phyloP scores from a whole-genome alignment of 2,329 filamentous ascomycete genomes.

The Ambrosiella xylebori region DNA sequence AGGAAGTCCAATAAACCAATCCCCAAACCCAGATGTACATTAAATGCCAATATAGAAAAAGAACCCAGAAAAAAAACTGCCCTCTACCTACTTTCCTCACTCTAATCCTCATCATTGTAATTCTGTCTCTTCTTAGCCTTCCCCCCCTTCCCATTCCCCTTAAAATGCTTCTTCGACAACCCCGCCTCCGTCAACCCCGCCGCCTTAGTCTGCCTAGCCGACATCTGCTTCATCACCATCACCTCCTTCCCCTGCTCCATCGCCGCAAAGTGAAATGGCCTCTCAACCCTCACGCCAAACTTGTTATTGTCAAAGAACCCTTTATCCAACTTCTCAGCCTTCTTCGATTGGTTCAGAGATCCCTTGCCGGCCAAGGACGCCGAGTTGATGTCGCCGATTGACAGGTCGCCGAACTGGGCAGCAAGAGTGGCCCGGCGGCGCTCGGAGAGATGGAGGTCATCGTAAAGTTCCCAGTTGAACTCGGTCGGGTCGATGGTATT shows the following conservation, averaged over 20 bases:
- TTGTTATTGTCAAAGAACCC: conserved; percentile 59
- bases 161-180: conserved; percentile 83
- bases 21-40: conserved; percentile 1
- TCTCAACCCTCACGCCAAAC: conserved; percentile 47
- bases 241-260: conserved; percentile 51
- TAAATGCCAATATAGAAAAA: conserved; percentile 4
- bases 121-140: conserved; percentile 36
- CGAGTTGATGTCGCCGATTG: conserved; percentile 21
- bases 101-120: conserved; percentile 16
- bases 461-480: conserved; percentile 85
- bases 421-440: conserved; percentile 55
- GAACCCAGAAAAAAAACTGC: background rate
- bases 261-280: conserved; percentile 84
- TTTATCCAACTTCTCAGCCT: conserved; percentile 65
- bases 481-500: conserved; percentile 48
- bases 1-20: background rate
- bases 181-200: conserved; percentile 51
- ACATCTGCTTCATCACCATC: conserved; percentile 44
- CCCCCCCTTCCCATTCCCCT: conserved; percentile 47
- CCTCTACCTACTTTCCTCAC: background rate
- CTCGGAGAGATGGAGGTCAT: conserved; percentile 61
- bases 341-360: conserved; percentile 44
- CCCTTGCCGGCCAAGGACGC: conserved; percentile 15
- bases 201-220: conserved; percentile 58
- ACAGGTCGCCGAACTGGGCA: conserved; percentile 29